These are phyloP conservation scores for Caryocar brasiliense DNA, from an alignment of 441 rosid genomes.

Conservation along the genomic window DNA sequence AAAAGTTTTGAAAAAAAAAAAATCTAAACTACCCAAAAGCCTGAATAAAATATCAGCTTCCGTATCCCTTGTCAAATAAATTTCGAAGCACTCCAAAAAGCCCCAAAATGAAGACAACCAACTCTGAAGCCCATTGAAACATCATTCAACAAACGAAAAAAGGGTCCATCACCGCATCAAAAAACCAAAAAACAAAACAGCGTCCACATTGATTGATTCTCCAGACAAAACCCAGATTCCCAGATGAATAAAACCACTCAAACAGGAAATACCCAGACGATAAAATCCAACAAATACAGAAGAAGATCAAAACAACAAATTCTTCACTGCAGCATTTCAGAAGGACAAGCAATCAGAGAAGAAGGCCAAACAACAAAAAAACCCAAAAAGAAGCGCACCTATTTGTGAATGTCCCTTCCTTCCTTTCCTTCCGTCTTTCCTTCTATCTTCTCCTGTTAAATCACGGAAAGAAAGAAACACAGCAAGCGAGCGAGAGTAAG, in stretches of 20 bases:
- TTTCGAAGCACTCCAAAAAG: not conserved
- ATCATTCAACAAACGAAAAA: too few species aligned
- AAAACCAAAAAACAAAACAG: not conserved
- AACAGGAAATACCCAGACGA: slow-evolving; percentile 17
- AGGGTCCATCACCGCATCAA: not conserved
- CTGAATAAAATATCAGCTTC: too few species aligned
- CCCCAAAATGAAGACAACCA: not conserved
- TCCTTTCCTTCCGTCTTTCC: too few species aligned
- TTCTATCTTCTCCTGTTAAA: not conserved
- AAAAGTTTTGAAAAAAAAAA: not conserved
- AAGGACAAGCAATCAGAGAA: not conserved
- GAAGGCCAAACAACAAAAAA: not conserved
- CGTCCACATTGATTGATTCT: not conserved
- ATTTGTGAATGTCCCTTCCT: too few species aligned
- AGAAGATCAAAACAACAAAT: slow-evolving; percentile 8
- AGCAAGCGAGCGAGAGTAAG: too few species aligned
- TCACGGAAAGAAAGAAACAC: too few species aligned
- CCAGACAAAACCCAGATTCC: not conserved
- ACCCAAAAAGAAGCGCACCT: slow-evolving; percentile 3
- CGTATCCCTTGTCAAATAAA: slow-evolving; percentile 15
- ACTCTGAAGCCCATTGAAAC: too few species aligned
- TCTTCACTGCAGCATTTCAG: not conserved
- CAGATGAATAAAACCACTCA: not conserved
- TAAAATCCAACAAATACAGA: not conserved
- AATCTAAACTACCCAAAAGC: not conserved